Evolutionary conservation across 148 eudicot species (phyloP).

Genomic region (Pharnaceum exiguum): DNA sequence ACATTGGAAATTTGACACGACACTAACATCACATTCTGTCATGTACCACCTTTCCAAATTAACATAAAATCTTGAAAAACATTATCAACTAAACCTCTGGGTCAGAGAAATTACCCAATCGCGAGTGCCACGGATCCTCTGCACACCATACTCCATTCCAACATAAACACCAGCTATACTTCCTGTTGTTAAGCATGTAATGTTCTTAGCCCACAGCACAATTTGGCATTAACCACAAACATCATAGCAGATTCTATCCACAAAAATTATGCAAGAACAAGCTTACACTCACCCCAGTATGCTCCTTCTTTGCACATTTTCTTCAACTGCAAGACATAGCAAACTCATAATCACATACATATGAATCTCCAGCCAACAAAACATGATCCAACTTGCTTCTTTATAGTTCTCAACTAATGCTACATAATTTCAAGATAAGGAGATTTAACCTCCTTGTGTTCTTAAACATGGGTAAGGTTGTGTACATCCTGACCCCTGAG

Average conservation of each 20-base stretch:
- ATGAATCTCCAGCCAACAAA: neutral
- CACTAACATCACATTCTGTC: too few species aligned
- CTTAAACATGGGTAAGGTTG: too few species aligned
- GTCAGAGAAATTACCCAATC: slow-evolving; percentile 62
- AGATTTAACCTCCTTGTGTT: too few species aligned
- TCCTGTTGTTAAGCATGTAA: slow-evolving; percentile 34
- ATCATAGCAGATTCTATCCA: neutral
- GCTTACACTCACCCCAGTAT: slow-evolving; percentile 68
- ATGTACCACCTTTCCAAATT: neutral
- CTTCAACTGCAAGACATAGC: slow-evolving; percentile 55
- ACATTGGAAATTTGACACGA: too few species aligned
- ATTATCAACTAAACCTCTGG: neutral
- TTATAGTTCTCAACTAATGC: too few species aligned
- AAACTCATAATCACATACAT: neutral
- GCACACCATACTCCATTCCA: slow-evolving; percentile 85
- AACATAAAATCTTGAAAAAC: neutral
- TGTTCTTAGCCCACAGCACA: neutral
- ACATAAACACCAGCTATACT: slow-evolving; percentile 78
- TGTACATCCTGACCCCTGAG: too few species aligned
- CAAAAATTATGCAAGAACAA: neutral
- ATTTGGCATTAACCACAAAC: neutral
- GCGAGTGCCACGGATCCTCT: slow-evolving; percentile 53
- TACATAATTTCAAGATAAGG: too few species aligned
- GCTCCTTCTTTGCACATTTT: slow-evolving; percentile 94
- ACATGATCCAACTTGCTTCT: neutral